Evolutionary conservation across 495 filamentous ascomycete species (phyloP).

Genomic region (Tuber indicum): DNA sequence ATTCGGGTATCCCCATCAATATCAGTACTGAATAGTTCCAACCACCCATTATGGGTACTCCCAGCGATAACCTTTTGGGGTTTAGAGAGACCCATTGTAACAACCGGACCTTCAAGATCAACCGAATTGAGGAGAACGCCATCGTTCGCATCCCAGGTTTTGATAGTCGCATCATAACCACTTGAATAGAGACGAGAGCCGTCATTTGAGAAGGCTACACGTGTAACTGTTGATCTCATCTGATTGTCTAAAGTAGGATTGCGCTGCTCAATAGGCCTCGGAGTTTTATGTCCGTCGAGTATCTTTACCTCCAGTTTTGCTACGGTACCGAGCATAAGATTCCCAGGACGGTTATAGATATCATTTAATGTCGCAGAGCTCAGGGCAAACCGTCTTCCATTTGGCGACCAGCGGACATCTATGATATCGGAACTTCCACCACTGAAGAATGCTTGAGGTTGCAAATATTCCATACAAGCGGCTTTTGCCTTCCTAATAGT

Average conservation of each 20-base stretch:
- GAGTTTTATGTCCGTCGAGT: too few relatives aligned
- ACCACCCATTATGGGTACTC: slow-evolving; percentile 46
- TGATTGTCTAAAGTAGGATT: too few relatives aligned
- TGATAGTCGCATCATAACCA: too few relatives aligned
- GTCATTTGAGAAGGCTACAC: too few relatives aligned
- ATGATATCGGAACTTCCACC: slow-evolving; percentile 36
- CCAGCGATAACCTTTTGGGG: slow-evolving; percentile 45
- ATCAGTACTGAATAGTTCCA: slow-evolving; percentile 46
- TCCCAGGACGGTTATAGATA: too few relatives aligned
- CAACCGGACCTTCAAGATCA: slow-evolving; percentile 56
- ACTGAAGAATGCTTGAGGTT: slow-evolving; percentile 27
- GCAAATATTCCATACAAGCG: slow-evolving; percentile 6
- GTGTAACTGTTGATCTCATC: too few relatives aligned
- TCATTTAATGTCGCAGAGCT: too few relatives aligned
- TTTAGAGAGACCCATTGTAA: slow-evolving; percentile 54
- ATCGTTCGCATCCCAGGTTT: slow-evolving; percentile 57
- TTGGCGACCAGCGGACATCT: slow-evolving; percentile 32
- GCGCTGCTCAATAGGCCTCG: too few relatives aligned
- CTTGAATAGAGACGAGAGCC: too few relatives aligned
- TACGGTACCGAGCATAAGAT: too few relatives aligned
- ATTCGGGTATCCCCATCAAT: slow-evolving; percentile 12
- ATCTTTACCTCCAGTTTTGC: too few relatives aligned
- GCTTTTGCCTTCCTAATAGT: background rate
- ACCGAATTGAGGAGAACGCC: slow-evolving; percentile 43
- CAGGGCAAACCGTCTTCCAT: slow-evolving; percentile 26